Evolutionary conservation across 208 protist genomes (phyloP), one percentile per base, ranked within the genome.

Genomic region (Trypanosoma boissoni): DNA sequence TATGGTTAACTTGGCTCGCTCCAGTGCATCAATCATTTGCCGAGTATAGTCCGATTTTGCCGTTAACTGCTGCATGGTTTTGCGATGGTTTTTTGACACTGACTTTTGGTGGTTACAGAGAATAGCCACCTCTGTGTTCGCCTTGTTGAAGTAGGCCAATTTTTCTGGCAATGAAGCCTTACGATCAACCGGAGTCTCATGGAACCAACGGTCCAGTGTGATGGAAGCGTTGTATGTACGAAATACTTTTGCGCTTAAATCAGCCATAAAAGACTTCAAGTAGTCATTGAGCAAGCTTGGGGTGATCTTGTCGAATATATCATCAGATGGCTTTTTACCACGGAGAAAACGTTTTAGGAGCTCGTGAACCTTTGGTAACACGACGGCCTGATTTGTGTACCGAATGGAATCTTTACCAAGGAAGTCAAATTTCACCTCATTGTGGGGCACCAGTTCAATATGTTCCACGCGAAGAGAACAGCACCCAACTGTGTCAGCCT

Each of bases 161-260:
- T 98, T 98, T 32, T 93, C 88, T 0, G 80, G 45, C 4, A 89
- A 32, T 14, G 89, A 83, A 27, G 80, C 62, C 41, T 83, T 82
- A 1, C 64, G 31, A n/a, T 87, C 50, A 24, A 91, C 86, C 6
- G 87, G 90, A 44, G 83, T 91, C 64, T 97, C 88, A 51, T 85
- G 83, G 54, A 99, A 96, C 85, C 97, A 94, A n/a, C 83, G 49
- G 61, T 99, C 88, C 16, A 99, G 81, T 8, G 96, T 99, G 49
- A 98, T 88, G 18, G 98, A 99, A 28, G 98, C 98, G 79, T 99
- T 99, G 83, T 98, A 99, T 21, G 98, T 99, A 97, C 98, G 98
- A 77, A 99, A 99, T 28, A 99, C 98, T 83, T 99, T 99, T 7
- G 98, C 98, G 6, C 88, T 91, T 44, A 99, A 81, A 29, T 94